These are phyloP conservation scores for Cordyceps fumosorosea DNA, from an alignment of 2,329 filamentous ascomycete genomes.

Conservation along the genomic window DNA sequence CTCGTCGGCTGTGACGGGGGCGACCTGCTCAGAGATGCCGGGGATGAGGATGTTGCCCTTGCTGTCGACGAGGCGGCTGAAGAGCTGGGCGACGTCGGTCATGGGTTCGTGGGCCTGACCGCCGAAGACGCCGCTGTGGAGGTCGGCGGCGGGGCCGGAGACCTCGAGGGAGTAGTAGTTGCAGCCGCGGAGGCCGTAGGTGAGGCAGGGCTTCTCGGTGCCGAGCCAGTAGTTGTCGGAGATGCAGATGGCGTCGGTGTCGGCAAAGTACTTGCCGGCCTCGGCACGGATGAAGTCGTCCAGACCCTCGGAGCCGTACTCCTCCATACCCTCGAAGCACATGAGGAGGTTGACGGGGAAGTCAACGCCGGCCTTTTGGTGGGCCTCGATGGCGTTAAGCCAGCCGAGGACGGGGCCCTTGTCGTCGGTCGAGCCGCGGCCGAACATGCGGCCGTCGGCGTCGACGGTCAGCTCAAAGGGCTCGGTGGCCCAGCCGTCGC, in stretches of 20 bases:
- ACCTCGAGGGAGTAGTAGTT: conserved; percentile 96
- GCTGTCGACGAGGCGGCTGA: conserved; percentile 79
- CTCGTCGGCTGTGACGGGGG: conserved; percentile 79
- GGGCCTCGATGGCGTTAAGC: conserved; percentile 96
- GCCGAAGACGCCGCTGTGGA: conserved; percentile 96
- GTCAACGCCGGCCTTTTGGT: conserved; percentile 89
- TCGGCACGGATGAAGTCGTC: conserved; percentile 91
- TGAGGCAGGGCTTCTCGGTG: conserved; percentile 96
- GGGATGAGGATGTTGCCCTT: conserved; percentile 89
- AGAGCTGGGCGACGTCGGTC: conserved; percentile 83
- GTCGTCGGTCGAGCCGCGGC: conserved; percentile 91
- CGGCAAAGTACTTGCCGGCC: conserved; percentile 90
- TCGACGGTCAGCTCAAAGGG: conserved; percentile 86
- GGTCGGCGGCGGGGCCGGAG: conserved; percentile 83
- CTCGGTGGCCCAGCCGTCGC: conserved; percentile 92
- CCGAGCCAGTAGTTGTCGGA: conserved; percentile 99
- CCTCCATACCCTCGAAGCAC: conserved; percentile 99
- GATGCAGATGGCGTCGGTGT: conserved; percentile 94
- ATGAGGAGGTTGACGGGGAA: conserved; percentile 97
- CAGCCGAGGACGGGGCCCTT: conserved; percentile 96
- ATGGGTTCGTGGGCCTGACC: conserved; percentile 96
- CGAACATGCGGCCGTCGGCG: conserved; percentile 90
- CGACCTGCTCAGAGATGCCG: conserved; percentile 91
- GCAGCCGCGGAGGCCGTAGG: conserved; percentile 92
- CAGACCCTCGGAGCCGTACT: conserved; percentile 93